Evolutionary conservation across 2,329 filamentous ascomycete genomes (phyloP).

Genomic region (Fragosphaeria purpurea): DNA sequence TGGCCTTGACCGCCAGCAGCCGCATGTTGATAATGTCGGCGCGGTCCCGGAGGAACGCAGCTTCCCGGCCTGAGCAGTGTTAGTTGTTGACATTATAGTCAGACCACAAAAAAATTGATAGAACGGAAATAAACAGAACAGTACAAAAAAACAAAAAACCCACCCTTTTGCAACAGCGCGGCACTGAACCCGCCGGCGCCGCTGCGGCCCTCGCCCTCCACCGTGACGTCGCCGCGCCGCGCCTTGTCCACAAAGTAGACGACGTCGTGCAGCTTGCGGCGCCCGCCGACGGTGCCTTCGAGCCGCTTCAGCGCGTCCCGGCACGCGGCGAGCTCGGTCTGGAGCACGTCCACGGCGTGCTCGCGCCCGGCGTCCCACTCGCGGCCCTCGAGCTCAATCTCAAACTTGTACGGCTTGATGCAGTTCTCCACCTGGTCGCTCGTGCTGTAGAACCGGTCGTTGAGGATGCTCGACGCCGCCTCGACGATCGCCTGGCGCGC

Average conservation of each 20-base stretch:
- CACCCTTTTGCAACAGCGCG: conserved; percentile 73
- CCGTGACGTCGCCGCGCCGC: conserved; percentile 69
- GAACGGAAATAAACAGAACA: neutral
- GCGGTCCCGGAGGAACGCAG: conserved; percentile 85
- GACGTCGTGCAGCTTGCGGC: conserved; percentile 79
- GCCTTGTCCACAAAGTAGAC: conserved; percentile 86
- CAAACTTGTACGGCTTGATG: conserved; percentile 97
- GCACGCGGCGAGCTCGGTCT: conserved; percentile 76
- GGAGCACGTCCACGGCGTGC: conserved; percentile 70
- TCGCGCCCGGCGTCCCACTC: conserved; percentile 85
- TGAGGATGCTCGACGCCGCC: conserved; percentile 79
- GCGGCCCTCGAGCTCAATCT: conserved; percentile 84
- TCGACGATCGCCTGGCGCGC: conserved; percentile 88
- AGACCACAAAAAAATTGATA: neutral
- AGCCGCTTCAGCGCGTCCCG: conserved; percentile 67
- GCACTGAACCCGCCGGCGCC: conserved; percentile 92
- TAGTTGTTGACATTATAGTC: conserved; percentile 12
- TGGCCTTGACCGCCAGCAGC: conserved; percentile 75
- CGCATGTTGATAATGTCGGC: conserved; percentile 87
- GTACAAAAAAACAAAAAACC: conserved; percentile 15
- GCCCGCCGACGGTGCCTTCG: conserved; percentile 69
- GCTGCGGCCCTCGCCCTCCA: conserved; percentile 73
- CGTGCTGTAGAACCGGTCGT: conserved; percentile 92
- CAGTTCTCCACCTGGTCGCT: conserved; percentile 98
- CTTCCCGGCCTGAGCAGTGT: conserved; percentile 63